phyloP scores from a whole-genome alignment of 2,329 filamentous ascomycete genomes.

The Cordyceps pruinosa region DNA sequence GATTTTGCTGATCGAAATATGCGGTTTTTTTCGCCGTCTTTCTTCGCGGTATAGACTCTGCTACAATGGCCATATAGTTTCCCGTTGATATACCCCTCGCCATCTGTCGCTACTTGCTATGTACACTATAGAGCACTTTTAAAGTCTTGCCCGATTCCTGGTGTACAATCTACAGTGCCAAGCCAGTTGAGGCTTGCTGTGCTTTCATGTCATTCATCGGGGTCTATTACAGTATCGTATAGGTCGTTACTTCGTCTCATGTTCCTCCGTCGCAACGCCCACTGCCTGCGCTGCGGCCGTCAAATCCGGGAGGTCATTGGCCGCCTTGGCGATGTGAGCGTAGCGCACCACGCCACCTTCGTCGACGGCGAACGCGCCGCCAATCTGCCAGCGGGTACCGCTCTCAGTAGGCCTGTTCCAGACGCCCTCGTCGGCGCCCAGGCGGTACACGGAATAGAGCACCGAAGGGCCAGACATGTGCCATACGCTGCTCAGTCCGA shows the following conservation, averaged over 20 bases:
- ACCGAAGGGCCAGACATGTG: constrained; percentile 53
- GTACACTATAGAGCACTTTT: not conserved
- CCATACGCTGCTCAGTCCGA: constrained; percentile 54
- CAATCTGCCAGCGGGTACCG: constrained; percentile 62
- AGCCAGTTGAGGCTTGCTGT: not conserved
- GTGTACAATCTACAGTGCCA: not conserved
- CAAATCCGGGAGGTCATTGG: constrained; percentile 27
- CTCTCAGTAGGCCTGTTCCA: constrained; percentile 60
- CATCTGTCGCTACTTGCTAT: not conserved
- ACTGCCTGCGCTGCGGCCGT: constrained; percentile 23
- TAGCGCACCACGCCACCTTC: constrained; percentile 25
- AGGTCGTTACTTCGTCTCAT: not conserved
- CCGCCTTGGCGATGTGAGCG: constrained; percentile 24
- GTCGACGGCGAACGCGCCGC: constrained; percentile 52
- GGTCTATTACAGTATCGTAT: not conserved
- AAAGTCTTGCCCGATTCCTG: not conserved
- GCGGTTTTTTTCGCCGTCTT: constrained; percentile 7
- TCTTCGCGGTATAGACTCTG: constrained; percentile 1
- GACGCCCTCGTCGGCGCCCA: constrained; percentile 57
- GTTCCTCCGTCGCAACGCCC: constrained; percentile 12
- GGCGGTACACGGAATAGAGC: constrained; percentile 49
- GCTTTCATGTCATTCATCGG: not conserved
- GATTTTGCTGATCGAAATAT: constrained; percentile 16
- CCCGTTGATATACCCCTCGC: not conserved
- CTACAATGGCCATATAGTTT: not conserved